Base-by-base conservation (phyloP, 1,284 basidiomycete species). In the Meira miltonrushii region DNA sequence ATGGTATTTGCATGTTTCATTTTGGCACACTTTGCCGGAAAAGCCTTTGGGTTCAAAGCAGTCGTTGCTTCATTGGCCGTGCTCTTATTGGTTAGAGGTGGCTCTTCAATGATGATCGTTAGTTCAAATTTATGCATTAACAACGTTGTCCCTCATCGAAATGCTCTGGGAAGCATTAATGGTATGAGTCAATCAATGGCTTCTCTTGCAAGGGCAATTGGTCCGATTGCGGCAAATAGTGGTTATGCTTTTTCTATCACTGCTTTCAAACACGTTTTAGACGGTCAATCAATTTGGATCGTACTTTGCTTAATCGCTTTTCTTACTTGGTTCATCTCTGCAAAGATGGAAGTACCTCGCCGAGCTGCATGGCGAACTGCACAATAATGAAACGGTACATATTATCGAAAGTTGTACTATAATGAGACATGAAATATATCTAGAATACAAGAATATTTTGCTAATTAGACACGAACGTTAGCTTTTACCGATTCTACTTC, bases 51-150 rank as follows among this genome's bases (percentile, higher is more conserved):
- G 1, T 8, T 39, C 11, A 60, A 66, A 48, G 25, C 39, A 4
- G 28, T 48, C 10, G 53, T 64, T 47, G 17, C 40, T 2, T 55
- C 54, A 2, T 28, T 67, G 8, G 33, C 60, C 0, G 4, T 56
- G 0, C 47, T 62, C 0, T 59, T 64, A 38, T 53, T 67, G 17
- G 41, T 68, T n/a, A 64, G 66, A 28, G 59, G 60, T 0, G 48
- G 64, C 4, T 59, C 61, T 54, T 64, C 66, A 53, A 71, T 69
- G 62, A 63, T 62, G 21, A 65, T 71, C 49, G 67, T 72, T 2
- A 65, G 61, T 38, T 58, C 54, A 43, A 67, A 60, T n/a, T 37
- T 71, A 15, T 49, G 68, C 11, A 65, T 73, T 25, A 71, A 64
- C 53, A 69, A 73, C 21, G 25, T 63, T 5, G 65, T 67, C 0